phyloP scores from a whole-genome alignment of 805 yeast genomes.

The Ogataea dorogensis region DNA sequence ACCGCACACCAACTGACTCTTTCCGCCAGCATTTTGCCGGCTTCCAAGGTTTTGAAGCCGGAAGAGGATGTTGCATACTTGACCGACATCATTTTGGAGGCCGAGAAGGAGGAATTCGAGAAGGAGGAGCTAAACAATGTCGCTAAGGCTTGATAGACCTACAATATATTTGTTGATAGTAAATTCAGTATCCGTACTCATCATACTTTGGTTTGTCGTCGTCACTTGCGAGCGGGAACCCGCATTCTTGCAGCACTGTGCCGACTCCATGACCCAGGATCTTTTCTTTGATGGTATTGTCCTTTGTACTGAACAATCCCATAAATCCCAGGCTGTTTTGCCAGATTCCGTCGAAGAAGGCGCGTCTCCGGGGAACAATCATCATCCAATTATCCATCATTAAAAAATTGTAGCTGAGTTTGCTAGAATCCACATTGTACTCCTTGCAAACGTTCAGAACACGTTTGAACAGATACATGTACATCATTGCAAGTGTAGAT shows the following conservation, averaged over 20 bases:
- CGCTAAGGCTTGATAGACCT: constrained; percentile 20
- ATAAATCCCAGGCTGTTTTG: constrained; percentile 79
- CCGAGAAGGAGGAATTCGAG: constrained; percentile 89
- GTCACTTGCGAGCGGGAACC: constrained; percentile 55
- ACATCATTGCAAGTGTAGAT: constrained; percentile 64
- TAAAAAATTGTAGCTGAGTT: constrained; percentile 73
- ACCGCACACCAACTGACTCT: constrained; percentile 89
- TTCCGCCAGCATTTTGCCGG: constrained; percentile 82
- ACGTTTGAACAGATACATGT: constrained; percentile 70
- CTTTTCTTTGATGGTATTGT: constrained; percentile 50
- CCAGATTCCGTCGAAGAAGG: constrained; percentile 54
- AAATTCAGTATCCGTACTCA: constrained; percentile 56
- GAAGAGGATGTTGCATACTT: constrained; percentile 83
- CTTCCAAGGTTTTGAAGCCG: constrained; percentile 70
- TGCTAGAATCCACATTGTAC: constrained; percentile 34
- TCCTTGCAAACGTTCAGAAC: constrained; percentile 66
- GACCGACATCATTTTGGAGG: constrained; percentile 87
- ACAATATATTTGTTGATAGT: constrained; percentile 5
- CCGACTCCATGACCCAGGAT: constrained; percentile 48
- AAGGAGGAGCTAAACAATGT: constrained; percentile 86
- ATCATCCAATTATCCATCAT: constrained; percentile 83
- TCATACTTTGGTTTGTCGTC: constrained; percentile 49
- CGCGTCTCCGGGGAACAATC: constrained; percentile 75
- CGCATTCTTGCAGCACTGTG: constrained; percentile 59
- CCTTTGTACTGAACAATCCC: constrained; percentile 77